Conservation (phyloP, 768 basidiomycete genomes). For the Hygrocybe punicea region DNA sequence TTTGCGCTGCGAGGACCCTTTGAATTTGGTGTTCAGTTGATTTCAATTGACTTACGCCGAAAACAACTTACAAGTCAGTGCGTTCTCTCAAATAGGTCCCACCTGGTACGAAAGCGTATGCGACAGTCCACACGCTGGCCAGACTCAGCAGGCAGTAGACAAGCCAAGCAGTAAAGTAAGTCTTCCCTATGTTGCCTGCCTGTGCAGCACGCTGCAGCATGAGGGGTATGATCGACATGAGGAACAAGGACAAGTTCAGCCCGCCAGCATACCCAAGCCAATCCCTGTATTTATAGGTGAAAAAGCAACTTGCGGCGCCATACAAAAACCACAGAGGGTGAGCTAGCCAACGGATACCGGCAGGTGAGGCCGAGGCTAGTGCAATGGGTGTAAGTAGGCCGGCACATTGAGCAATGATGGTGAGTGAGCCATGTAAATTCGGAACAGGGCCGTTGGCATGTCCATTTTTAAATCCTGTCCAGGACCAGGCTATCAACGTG, state of each 20-base stretch:
- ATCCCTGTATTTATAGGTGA: conserved; percentile 57
- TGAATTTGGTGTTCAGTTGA: background rate
- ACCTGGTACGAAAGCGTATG: conserved; percentile 87
- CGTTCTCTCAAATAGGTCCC: conserved; percentile 72
- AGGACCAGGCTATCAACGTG: conserved; percentile 81
- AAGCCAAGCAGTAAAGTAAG: conserved; percentile 55
- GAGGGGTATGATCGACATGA: conserved; percentile 59
- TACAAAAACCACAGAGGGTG: conserved; percentile 54
- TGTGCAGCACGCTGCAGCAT: conserved; percentile 49
- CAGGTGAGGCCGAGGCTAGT: conserved; percentile 24
- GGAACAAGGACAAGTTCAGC: conserved; percentile 57
- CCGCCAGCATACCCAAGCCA: conserved; percentile 73
- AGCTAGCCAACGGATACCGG: conserved; percentile 37
- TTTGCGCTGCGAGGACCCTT: conserved; percentile 55
- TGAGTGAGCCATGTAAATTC: conserved; percentile 65
- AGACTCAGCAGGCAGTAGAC: conserved; percentile 62
- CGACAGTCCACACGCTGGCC: conserved; percentile 76
- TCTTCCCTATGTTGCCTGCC: conserved; percentile 42
- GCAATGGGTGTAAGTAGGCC: conserved; percentile 48
- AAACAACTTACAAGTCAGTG: conserved; percentile 59
- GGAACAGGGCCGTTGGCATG: conserved; percentile 66
- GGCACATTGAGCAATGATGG: conserved; percentile 57
- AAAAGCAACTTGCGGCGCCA: conserved; percentile 50
- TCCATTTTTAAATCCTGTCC: conserved; percentile 77
- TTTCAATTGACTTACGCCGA: background rate